Conservation (phyloP, 1,284 basidiomycete genomes). For the Anthracocystis setariae region DNA sequence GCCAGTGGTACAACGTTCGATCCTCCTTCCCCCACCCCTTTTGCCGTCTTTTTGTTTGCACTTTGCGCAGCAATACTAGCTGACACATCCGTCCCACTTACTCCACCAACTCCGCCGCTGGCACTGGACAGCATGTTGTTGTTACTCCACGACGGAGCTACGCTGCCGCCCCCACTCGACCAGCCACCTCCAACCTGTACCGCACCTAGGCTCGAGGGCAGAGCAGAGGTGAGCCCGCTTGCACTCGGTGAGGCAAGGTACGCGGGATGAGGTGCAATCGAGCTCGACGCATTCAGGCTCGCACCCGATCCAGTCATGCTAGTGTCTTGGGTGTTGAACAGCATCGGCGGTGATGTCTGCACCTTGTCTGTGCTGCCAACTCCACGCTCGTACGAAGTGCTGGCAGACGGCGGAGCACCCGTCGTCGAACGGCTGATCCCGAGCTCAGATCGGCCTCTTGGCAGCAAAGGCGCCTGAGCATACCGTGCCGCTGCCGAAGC, state of each 20-base stretch:
- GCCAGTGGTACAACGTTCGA: conserved; percentile 30
- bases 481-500: conserved; percentile 26
- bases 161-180: background rate
- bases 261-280: conserved; percentile 32
- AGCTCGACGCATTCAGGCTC: background rate
- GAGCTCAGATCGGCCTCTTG: conserved; percentile 22
- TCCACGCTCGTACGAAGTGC: conserved; percentile 33
- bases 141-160: conserved; percentile 25
- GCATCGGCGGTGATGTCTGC: conserved; percentile 1
- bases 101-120: background rate
- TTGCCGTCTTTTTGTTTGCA: conserved; percentile 1
- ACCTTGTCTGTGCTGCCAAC: conserved; percentile 1
- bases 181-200: background rate
- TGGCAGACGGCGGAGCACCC: conserved; percentile 1
- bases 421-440: conserved; percentile 4
- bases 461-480: conserved; percentile 19
- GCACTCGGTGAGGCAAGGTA: conserved; percentile 27
- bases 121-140: background rate
- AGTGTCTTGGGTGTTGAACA: background rate
- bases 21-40: background rate
- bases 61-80: background rate
- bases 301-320: conserved; percentile 2
- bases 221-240: background rate
- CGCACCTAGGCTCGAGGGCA: background rate
- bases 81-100: background rate